phyloP scores from a whole-genome alignment of 768 basidiomycete genomes.

The Dioszegia aurantiaca region DNA sequence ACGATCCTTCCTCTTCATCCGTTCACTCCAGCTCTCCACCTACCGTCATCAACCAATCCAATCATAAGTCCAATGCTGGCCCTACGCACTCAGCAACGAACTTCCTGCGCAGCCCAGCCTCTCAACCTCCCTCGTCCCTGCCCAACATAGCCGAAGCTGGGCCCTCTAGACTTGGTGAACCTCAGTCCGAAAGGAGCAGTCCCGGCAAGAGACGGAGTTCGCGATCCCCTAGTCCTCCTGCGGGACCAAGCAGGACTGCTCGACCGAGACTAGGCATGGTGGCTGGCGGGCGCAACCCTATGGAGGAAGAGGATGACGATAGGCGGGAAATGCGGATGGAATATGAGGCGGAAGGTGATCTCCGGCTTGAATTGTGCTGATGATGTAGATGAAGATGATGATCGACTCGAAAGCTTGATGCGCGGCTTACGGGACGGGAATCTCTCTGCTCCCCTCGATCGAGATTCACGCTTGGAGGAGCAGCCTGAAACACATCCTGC shows the following conservation, averaged over 20 bases:
- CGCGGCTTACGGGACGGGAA: too few species aligned
- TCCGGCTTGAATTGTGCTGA: too few species aligned
- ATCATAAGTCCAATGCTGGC: background rate
- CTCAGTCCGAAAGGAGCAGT: background rate
- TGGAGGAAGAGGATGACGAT: slow-evolving; percentile 17
- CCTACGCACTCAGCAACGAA: background rate
- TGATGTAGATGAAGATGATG: too few species aligned
- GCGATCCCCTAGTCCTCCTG: background rate
- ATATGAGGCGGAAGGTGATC: background rate
- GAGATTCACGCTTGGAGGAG: too few species aligned
- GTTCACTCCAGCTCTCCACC: background rate
- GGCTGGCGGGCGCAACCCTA: background rate
- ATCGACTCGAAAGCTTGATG: too few species aligned
- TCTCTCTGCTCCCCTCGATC: too few species aligned
- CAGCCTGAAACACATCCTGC: too few species aligned
- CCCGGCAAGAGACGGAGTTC: slow-evolving; percentile 6
- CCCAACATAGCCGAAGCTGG: background rate
- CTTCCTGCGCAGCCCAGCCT: background rate
- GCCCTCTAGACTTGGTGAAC: background rate
- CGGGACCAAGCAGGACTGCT: background rate
- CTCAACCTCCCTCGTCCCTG: background rate
- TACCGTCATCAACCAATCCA: background rate
- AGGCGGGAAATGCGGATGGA: slow-evolving; percentile 19
- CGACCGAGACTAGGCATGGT: background rate
- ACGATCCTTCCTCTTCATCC: slow-evolving; percentile 26